Evolutionary conservation across 176 grass and related monocot species (phyloP).

Genomic region (Chrysopogon serrulatus): DNA sequence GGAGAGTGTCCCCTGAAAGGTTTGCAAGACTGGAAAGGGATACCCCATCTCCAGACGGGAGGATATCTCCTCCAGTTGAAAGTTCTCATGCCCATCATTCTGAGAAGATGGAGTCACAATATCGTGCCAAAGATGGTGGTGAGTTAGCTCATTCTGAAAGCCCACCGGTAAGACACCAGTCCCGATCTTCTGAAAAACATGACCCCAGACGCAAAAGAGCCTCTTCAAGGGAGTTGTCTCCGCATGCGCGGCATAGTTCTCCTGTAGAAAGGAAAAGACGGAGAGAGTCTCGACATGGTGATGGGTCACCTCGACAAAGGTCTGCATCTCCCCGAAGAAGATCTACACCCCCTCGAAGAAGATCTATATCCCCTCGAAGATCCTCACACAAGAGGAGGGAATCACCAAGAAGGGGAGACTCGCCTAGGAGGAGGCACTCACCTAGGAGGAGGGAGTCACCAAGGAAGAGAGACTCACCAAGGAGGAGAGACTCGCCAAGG

Average conservation of each 20-base stretch:
- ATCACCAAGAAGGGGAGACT: not conserved
- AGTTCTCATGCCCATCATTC: constrained; percentile 26
- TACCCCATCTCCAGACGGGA: constrained; percentile 39
- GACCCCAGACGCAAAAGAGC: constrained; percentile 33
- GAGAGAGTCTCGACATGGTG: constrained; percentile 35
- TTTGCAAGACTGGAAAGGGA: constrained; percentile 41
- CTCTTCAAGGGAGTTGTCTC: constrained; percentile 47
- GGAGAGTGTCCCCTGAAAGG: constrained; percentile 30
- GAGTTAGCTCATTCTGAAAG: constrained; percentile 40
- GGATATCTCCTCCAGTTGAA: constrained; percentile 27
- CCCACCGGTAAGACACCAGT: constrained; percentile 22
- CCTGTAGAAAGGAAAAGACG: constrained; percentile 29
- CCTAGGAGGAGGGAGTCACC: not conserved
- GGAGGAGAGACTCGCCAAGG: constrained; percentile 23
- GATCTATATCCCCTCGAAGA: constrained; percentile 41
- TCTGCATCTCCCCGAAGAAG: constrained; percentile 43
- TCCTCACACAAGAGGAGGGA: constrained; percentile 17
- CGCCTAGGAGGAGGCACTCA: constrained; percentile 3
- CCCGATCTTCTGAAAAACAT: constrained; percentile 53
- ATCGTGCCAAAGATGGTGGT: constrained; percentile 14
- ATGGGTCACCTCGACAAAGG: constrained; percentile 32
- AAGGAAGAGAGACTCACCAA: constrained; percentile 18
- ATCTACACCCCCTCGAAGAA: constrained; percentile 21
- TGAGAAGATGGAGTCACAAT: constrained; percentile 24
- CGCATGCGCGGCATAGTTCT: constrained; percentile 30